Conservation (phyloP, 495 filamentous ascomycete genomes). For the Alectoria sarmentosa region DNA sequence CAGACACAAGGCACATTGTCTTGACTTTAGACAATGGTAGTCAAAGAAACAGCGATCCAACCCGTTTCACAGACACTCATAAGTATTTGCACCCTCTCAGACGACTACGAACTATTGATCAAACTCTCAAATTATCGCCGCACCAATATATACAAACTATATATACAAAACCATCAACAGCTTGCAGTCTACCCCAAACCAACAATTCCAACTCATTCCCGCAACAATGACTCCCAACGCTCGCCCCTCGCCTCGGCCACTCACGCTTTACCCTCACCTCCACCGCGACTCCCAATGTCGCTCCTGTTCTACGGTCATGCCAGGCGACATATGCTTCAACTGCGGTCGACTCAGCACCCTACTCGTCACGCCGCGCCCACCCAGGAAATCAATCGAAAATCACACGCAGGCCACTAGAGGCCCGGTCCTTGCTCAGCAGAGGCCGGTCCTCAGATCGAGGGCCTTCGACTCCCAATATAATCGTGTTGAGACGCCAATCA, state of each 20-base stretch:
- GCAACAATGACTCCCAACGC: not conserved
- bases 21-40: not conserved
- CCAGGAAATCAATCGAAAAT: not conserved
- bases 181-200: not conserved
- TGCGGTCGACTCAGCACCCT: conserved; percentile 7
- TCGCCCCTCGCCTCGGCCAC: not conserved
- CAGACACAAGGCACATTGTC: not conserved
- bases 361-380: not conserved
- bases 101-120: too few relatives aligned
- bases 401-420: not conserved
- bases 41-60: not conserved
- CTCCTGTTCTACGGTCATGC: conserved; percentile 7
- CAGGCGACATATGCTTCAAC: conserved; percentile 16
- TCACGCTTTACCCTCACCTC: not conserved
- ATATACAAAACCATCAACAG: not conserved
- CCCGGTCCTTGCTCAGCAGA: not conserved
- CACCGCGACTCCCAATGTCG: not conserved
- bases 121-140: not conserved
- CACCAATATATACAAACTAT: too few relatives aligned
- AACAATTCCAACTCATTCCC: not conserved
- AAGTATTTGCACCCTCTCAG: not conserved
- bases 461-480: not conserved
- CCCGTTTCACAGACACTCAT: not conserved
- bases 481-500: not conserved
- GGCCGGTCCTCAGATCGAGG: not conserved